These are phyloP conservation scores for Aleurites moluccanus DNA, from an alignment of 441 rosid species.

Conservation along the genomic window DNA sequence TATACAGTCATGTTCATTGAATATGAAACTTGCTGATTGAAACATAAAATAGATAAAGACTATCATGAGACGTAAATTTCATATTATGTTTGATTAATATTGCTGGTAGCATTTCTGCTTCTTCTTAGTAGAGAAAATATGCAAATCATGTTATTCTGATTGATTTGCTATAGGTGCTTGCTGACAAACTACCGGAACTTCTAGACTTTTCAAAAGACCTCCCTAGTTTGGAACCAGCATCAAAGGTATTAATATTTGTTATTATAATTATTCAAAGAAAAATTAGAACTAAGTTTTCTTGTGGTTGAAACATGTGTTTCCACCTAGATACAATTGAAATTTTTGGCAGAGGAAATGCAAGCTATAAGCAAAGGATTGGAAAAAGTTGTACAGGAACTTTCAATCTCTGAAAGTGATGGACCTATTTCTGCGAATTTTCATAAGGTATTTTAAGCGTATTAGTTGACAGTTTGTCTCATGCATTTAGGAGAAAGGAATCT, in stretches of 20 bases:
- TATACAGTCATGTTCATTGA: neutral
- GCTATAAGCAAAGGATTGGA: slow-evolving; percentile 85
- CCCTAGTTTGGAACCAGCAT: slow-evolving; percentile 64
- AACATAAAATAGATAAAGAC: too few species aligned
- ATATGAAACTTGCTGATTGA: neutral
- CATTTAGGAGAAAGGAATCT: neutral
- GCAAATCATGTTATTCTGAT: slow-evolving; percentile 18
- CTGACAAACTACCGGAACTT: slow-evolving; percentile 83
- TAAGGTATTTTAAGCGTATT: slow-evolving; percentile 44
- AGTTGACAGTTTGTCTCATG: slow-evolving; percentile 4
- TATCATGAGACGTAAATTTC: neutral
- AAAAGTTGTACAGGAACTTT: slow-evolving; percentile 82
- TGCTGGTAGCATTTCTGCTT: neutral
- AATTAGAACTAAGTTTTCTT: slow-evolving; percentile 8
- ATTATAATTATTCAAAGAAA: slow-evolving; percentile 7
- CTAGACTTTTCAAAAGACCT: slow-evolving; percentile 77
- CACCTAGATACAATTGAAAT: slow-evolving; percentile 36
- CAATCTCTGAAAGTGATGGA: slow-evolving; percentile 86
- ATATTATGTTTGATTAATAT: slow-evolving; percentile 5
- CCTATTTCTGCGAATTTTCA: slow-evolving; percentile 65
- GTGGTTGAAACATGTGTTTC: slow-evolving; percentile 23
- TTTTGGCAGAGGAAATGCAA: slow-evolving; percentile 91
- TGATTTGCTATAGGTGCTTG: slow-evolving; percentile 64
- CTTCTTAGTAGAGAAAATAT: neutral
- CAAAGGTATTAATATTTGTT: slow-evolving; percentile 56